Conservation (phyloP, 192 early-diverging fungal species). For the Pilobolus umbonatus region DNA sequence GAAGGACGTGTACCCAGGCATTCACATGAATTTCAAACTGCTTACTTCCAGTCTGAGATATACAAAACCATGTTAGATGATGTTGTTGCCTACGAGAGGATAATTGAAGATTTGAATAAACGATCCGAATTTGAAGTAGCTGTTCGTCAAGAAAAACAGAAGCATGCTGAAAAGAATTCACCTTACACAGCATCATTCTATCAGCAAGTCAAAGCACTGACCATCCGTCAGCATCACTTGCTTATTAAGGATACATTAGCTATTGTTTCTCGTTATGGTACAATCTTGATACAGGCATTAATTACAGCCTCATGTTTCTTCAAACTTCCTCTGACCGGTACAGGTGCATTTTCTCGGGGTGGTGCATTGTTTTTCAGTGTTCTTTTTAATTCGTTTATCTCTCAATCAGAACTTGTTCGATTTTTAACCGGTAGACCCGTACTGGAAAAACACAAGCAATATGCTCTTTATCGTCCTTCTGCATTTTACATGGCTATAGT, state of each 20-base stretch:
- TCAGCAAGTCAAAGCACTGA: constrained; percentile 55
- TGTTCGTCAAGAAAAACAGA: constrained; percentile 50
- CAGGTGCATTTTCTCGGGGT: constrained; percentile 73
- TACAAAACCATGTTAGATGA: constrained; percentile 33
- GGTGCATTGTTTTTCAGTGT: constrained; percentile 67
- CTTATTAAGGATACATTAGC: constrained; percentile 44
- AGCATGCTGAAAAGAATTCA: constrained; percentile 40
- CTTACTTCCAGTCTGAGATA: constrained; percentile 43
- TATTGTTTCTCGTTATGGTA: constrained; percentile 51
- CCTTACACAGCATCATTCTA: constrained; percentile 64
- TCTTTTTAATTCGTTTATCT: constrained; percentile 48
- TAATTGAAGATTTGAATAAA: constrained; percentile 19
- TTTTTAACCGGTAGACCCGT: constrained; percentile 67
- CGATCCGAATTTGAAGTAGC: constrained; percentile 39
- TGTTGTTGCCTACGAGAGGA: constrained; percentile 39
- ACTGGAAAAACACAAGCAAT: constrained; percentile 74
- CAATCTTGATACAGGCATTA: constrained; percentile 53
- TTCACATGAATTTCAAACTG: constrained; percentile 58
- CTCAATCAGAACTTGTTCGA: constrained; percentile 66
- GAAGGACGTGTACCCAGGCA: constrained; percentile 48
- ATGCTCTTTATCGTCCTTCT: constrained; percentile 61
- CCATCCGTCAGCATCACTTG: constrained; percentile 66
- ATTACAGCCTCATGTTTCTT: constrained; percentile 72
- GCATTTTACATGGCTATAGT: constrained; percentile 52
- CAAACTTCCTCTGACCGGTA: constrained; percentile 44